These are phyloP conservation scores for Claviceps fusiformis DNA, from an alignment of 2,329 filamentous ascomycete species.

Conservation along the genomic window DNA sequence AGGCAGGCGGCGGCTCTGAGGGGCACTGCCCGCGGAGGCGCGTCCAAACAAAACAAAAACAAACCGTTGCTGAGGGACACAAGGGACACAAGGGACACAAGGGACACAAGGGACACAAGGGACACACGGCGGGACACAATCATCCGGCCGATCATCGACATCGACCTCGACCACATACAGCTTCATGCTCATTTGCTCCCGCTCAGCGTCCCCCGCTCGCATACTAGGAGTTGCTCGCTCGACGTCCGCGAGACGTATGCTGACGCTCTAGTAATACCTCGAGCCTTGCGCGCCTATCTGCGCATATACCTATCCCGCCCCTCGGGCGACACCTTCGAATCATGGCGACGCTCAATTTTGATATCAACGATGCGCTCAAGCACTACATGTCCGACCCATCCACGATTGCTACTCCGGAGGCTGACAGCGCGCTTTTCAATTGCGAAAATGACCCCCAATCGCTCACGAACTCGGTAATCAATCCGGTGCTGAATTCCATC, in stretches of 20 bases:
- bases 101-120: constrained; percentile 7
- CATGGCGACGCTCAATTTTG: constrained; percentile 73
- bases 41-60: constrained; percentile 22
- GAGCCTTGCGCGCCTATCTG: background rate
- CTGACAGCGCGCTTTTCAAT: constrained; percentile 68
- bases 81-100: constrained; percentile 7
- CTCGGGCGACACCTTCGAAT: constrained; percentile 14
- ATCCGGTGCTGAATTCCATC: constrained; percentile 78
- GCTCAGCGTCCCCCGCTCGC: background rate
- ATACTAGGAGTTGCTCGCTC: background rate
- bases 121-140: constrained; percentile 7
- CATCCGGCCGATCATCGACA: background rate
- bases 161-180: background rate
- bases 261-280: background rate
- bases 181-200: background rate
- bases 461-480: constrained; percentile 65
- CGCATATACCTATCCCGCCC: constrained; percentile 6
- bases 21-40: constrained; percentile 4
- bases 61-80: constrained; percentile 10
- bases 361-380: constrained; percentile 94
- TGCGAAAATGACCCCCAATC: constrained; percentile 86
- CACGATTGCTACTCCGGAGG: constrained; percentile 72
- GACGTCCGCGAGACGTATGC: background rate
- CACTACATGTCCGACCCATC: constrained; percentile 89
- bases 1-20: constrained; percentile 10